These are phyloP conservation scores for Metarhizium brunneum DNA, from an alignment of 2,329 filamentous ascomycete genomes.

Conservation along the genomic window DNA sequence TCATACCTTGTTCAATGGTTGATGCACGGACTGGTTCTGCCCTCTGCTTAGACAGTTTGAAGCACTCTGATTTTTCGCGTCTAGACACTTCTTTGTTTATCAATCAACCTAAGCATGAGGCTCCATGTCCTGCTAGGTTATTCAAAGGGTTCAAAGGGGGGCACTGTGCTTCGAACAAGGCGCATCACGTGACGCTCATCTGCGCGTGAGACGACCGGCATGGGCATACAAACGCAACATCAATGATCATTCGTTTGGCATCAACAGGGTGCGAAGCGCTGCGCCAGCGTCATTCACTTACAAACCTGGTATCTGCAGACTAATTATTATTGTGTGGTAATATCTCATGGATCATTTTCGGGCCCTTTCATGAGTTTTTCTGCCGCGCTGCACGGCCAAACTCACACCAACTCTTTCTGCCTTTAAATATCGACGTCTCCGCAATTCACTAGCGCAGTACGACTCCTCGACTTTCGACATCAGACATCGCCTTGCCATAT, in stretches of 20 bases:
- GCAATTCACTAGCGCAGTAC: constrained; percentile 12
- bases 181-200: constrained; percentile 1
- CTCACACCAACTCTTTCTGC: neutral
- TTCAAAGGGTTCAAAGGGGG: too few species aligned
- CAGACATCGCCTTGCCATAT: constrained; percentile 1
- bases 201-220: neutral
- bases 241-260: constrained; percentile 3
- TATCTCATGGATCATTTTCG: neutral
- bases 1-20: too few species aligned
- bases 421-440: constrained; percentile 8
- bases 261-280: constrained; percentile 4
- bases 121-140: too few species aligned
- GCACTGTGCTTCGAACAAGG: neutral
- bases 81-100: too few species aligned
- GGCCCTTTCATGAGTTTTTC: neutral
- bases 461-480: constrained; percentile 6
- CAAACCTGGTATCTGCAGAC: neutral
- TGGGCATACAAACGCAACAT: constrained; percentile 1
- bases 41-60: too few species aligned
- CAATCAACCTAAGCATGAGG: too few species aligned
- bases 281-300: constrained; percentile 4
- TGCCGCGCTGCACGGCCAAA: constrained; percentile 5
- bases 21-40: too few species aligned
- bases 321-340: neutral
- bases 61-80: too few species aligned